phyloP scores from a whole-genome alignment of 352 stramenopile genomes.

The Globisporangium abappressorium region DNA sequence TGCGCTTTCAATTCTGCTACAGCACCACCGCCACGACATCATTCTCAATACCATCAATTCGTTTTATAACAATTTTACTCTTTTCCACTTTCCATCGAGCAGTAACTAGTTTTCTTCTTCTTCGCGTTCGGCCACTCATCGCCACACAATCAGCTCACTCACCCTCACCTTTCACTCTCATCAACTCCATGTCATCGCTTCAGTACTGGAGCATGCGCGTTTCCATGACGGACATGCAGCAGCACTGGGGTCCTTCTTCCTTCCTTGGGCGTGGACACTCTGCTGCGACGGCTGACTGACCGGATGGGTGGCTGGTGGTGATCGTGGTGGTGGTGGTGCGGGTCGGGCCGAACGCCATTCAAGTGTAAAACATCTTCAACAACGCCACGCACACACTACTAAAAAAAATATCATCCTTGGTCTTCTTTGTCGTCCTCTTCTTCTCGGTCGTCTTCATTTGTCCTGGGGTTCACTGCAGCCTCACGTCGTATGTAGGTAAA shows the following conservation, averaged over 20 bases:
- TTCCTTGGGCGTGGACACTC: neutral
- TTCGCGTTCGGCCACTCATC: neutral
- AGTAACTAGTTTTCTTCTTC: constrained; percentile 12
- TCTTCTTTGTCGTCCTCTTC: neutral
- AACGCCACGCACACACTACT: constrained; percentile 7
- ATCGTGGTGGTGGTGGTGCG: neutral
- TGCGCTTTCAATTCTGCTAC: no score
- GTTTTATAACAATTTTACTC: constrained; percentile 13
- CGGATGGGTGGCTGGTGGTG: neutral
- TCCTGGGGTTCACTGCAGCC: neutral
- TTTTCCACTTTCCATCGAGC: constrained; percentile 20
- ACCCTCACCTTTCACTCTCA: neutral
- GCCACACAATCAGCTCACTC: neutral
- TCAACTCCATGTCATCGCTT: neutral
- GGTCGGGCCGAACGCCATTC: neutral
- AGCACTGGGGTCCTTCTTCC: neutral
- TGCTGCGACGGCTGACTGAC: neutral
- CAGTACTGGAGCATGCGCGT: neutral
- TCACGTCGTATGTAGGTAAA: neutral
- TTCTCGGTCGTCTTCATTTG: neutral
- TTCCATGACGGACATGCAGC: neutral
- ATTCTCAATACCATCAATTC: neutral
- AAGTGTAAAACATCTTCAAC: constrained; percentile 6
- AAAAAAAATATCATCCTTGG: neutral
- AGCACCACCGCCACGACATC: neutral